Base-by-base conservation (phyloP, 2,329 filamentous ascomycete species). In the Cladosporium sp. region DNA sequence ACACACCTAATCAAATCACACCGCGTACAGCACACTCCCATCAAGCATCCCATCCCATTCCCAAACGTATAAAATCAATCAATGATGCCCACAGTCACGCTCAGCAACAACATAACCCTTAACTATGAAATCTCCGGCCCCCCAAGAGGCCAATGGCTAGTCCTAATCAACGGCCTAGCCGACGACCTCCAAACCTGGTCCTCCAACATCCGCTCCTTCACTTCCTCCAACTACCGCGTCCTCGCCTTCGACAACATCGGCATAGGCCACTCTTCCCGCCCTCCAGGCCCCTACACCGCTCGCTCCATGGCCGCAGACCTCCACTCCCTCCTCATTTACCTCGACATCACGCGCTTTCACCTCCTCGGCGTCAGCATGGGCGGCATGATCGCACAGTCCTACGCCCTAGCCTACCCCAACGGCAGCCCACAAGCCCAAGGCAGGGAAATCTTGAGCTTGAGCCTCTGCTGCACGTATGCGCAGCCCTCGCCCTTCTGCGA, bases 281-380 rank as follows among this genome's bases (percentile, higher is more conserved):
- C 58, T 6, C 29, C 29, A 18, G 58, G 58, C 5, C 55, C 54
- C 2, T 61, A 61, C 50, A 61, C 56, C 3, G 39, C 55, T 9
- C 43, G 49, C 27, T 7, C 54, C 8, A 32, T 61, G 30, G 59
- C 59, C 11, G 42, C 50, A n/a, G 59, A 61, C 30, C 41, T 61
- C 2, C 55, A 56, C n/a, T 51, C 40, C 19, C 44, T 61, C 7
- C 50, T 61, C 12, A 12, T n/a, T 1, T 24, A 51, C 13, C 42
- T 57, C 8, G 47, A 58, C 3, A 50, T 55, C 36, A 27, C 40
- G 6, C 24, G 20, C 1, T 58, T 56, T 43, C 59, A 61, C 38
- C 53, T 61, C 6, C 24, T 61, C n/a, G 58, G 58, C 38, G 54
- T 61, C 8, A 56, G 51, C 36, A 61, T 61, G 58, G 59, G 59